A percentile compares a stretch with the other conserved stretches of the same genome.
Conservation (phyloP, 371 early-diverging fungal genomes). For the Apophysomyces variabilis region DNA sequence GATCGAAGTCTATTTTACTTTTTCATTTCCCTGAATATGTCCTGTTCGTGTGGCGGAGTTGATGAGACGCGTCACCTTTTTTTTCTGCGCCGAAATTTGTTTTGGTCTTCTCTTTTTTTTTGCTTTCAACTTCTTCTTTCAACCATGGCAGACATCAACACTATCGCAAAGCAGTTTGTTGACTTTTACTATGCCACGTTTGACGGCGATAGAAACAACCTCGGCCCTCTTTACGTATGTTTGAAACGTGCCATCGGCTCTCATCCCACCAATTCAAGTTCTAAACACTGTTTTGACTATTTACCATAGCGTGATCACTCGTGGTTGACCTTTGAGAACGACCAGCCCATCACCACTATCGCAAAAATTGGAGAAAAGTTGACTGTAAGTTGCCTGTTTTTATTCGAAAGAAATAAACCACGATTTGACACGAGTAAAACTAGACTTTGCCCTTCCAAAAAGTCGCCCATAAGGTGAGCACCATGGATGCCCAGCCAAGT, state of each 20-base stretch:
- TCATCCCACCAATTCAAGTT: too few relatives aligned
- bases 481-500: slow-evolving; percentile 83
- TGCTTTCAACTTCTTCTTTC: slow-evolving; percentile 19
- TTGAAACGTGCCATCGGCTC: too few relatives aligned
- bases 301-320: slow-evolving; percentile 70
- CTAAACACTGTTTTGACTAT: too few relatives aligned
- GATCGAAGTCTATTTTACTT: too few relatives aligned
- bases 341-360: too few relatives aligned
- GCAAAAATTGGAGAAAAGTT: slow-evolving; percentile 77
- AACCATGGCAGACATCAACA: slow-evolving; percentile 47
- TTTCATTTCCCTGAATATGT: too few relatives aligned
- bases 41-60: slow-evolving; percentile 5
- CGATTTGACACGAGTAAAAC: too few relatives aligned
- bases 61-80: background rate
- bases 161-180: slow-evolving; percentile 74
- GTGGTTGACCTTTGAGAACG: slow-evolving; percentile 68
- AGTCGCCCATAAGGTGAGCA: slow-evolving; percentile 70
- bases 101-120: too few relatives aligned
- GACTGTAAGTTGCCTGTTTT: slow-evolving; percentile 55
- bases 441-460: too few relatives aligned
- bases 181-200: slow-evolving; percentile 88
- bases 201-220: slow-evolving; percentile 63
- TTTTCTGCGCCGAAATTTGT: background rate
- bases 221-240: slow-evolving; percentile 85
- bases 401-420: too few relatives aligned